Base-by-base conservation (phyloP, 2,329 filamentous ascomycete genomes). In the Tricladium varicosporioides region DNA sequence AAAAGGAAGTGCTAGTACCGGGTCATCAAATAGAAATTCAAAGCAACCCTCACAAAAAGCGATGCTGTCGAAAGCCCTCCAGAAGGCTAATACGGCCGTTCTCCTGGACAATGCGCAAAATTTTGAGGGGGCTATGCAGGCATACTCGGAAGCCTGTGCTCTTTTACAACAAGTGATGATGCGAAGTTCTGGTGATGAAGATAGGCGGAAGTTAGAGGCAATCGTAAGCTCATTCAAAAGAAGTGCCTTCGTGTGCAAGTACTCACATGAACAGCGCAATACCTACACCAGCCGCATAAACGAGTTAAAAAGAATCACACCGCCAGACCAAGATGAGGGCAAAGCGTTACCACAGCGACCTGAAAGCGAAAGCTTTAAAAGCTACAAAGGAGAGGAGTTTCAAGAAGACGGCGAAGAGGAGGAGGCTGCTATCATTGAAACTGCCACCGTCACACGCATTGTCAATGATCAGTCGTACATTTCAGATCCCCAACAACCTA, bases 51-150 rank as follows among this genome's bases (percentile, higher is more conserved):
- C 89, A 1, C 89, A 97, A 71, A 97, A 97, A 77, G 89, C 87
- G 10, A 97, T 97, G 92, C 81, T 99, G 36, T 96, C 93, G n/a
- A 90, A 89, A 66, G 94, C 94, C 0, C 77, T 99, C 54, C 89
- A 96, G 70, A 96, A 97, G 75, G 94, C 94, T 50, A 97, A 99
- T 69, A 93, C 91, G 11, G 94, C 94, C 18, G 94, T 99, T 22
- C 83, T 97, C 64, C 82, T 99, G 43, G 94, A 99, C 74, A 97
- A 97, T 81, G 92, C 91, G 13, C 90, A 94, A 68, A 96, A 97
- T 69, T 93, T 94, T 61, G 90, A 93, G 71, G 92, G 91, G 43
- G 94, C 94, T 15, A 87, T 95, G 70, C 85, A 91, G 67, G 92
- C 93, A 13, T 99, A 99, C 71, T 80, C 83, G 10, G 94, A 99